Conservation (phyloP, 192 early-diverging fungal genomes). For the Mortierella antarctica region DNA sequence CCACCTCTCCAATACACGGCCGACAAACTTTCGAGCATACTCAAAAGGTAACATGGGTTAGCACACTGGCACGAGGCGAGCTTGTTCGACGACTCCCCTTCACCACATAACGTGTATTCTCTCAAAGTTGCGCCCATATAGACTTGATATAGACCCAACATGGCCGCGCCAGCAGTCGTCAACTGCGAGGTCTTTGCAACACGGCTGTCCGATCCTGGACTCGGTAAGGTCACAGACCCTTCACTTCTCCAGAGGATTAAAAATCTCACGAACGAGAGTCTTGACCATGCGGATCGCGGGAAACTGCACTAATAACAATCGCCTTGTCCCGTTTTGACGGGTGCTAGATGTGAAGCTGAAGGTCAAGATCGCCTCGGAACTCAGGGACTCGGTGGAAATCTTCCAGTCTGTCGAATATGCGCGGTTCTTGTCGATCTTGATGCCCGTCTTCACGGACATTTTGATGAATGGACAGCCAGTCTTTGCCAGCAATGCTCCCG, state of each 20-base stretch:
- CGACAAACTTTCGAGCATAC: too few species aligned
- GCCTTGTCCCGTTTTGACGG: neutral
- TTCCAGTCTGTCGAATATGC: slow-evolving; percentile 89
- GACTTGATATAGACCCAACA: slow-evolving; percentile 6
- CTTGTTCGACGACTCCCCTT: neutral
- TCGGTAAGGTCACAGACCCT: slow-evolving; percentile 38
- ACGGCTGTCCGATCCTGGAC: slow-evolving; percentile 60
- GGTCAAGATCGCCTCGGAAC: slow-evolving; percentile 82
- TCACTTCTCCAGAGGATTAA: neutral
- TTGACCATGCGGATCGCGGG: neutral
- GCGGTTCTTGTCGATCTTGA: slow-evolving; percentile 77
- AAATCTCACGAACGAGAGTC: neutral
- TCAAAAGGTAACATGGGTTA: neutral
- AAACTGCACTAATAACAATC: neutral
- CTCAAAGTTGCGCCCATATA: neutral
- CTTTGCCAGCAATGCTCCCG: slow-evolving; percentile 77
- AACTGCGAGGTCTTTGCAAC: slow-evolving; percentile 63
- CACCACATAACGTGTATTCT: neutral
- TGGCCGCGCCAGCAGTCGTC: slow-evolving; percentile 41
- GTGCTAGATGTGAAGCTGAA: slow-evolving; percentile 66
- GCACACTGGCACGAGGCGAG: neutral
- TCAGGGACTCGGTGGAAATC: slow-evolving; percentile 91
- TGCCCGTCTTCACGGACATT: slow-evolving; percentile 87
- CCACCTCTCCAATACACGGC: too few species aligned
- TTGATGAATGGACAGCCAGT: slow-evolving; percentile 77